These are phyloP conservation scores for Volvox reticuliferus DNA, from an alignment of 139 green algal species.

Conservation along the genomic window DNA sequence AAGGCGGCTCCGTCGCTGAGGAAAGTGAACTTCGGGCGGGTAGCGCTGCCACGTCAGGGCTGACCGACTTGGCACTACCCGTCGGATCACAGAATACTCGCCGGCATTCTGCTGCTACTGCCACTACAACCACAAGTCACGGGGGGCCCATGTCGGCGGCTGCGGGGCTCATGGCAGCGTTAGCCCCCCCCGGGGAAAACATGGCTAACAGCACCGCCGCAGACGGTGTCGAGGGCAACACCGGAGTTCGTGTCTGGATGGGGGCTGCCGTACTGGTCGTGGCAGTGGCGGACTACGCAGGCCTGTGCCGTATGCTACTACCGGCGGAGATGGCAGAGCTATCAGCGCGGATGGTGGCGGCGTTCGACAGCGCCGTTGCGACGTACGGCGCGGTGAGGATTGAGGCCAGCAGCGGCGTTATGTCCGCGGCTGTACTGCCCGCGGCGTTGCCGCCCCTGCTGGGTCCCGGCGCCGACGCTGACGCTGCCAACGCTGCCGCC, in stretches of 20 bases:
- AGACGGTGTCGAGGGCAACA: not conserved
- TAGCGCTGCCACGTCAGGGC: no score
- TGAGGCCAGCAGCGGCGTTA: slow-evolving; percentile 20
- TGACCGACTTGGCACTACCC: not conserved
- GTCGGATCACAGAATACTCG: no score
- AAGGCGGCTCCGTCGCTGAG: not conserved
- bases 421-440: slow-evolving; percentile 25
- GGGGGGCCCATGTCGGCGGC: no score
- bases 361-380: slow-evolving; percentile 6
- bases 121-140: not conserved
- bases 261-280: slow-evolving; percentile 32
- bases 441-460: not conserved
- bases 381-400: not conserved
- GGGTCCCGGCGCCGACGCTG: not conserved
- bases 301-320: slow-evolving; percentile 36
- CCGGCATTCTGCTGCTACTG: not conserved
- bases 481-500: not conserved
- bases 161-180: no score
- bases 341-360: slow-evolving; percentile 2
- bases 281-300: slow-evolving; percentile 27
- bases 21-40: not conserved
- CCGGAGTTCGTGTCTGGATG: not conserved
- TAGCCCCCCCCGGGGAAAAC: not conserved
- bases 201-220: not conserved
- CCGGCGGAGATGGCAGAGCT: slow-evolving; percentile 40